A percentile compares a stretch with the other conserved stretches of the same genome.
These are phyloP conservation scores for Aspergillus carlsbadensis DNA, from an alignment of 495 filamentous ascomycete genomes.

Conservation along the genomic window DNA sequence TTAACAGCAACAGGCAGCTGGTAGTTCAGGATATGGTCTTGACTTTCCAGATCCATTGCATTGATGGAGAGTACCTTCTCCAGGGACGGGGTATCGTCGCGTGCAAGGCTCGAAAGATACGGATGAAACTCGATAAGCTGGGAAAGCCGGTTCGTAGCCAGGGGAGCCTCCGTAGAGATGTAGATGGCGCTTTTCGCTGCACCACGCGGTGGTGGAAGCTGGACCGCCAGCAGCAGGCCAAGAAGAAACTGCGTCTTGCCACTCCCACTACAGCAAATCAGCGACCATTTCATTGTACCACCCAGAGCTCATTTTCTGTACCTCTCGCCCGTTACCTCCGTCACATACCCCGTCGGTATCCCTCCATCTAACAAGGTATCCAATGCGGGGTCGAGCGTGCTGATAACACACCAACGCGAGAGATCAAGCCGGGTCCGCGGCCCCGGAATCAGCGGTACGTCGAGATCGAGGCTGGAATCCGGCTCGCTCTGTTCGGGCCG, in stretches of 20 bases:
- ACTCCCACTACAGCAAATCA: slow-evolving; percentile 55
- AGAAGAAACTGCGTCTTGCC: slow-evolving; percentile 97
- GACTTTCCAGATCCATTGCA: slow-evolving; percentile 89
- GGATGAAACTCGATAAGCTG: slow-evolving; percentile 75
- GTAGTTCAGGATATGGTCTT: slow-evolving; percentile 91
- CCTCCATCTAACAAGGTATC: slow-evolving; percentile 81
- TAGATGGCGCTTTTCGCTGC: slow-evolving; percentile 73
- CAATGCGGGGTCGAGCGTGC: slow-evolving; percentile 72
- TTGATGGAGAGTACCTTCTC: slow-evolving; percentile 70
- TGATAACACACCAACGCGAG: slow-evolving; percentile 62
- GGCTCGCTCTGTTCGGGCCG: slow-evolving; percentile 21
- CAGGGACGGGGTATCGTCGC: slow-evolving; percentile 59
- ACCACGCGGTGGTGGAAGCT: slow-evolving; percentile 73
- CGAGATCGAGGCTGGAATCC: slow-evolving; percentile 27
- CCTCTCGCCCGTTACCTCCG: slow-evolving; percentile 92
- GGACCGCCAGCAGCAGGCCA: slow-evolving; percentile 74
- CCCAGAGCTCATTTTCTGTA: slow-evolving; percentile 23
- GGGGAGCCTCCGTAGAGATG: slow-evolving; percentile 89
- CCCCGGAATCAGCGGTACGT: slow-evolving; percentile 17
- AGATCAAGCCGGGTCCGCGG: slow-evolving; percentile 32
- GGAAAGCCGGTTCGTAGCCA: slow-evolving; percentile 75
- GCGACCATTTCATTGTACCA: not conserved
- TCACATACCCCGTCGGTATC: slow-evolving; percentile 78
- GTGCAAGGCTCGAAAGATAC: slow-evolving; percentile 47
- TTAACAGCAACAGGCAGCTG: slow-evolving; percentile 84